These are phyloP conservation scores for Fusarium mangiferae DNA, from an alignment of 2,329 filamentous ascomycete genomes.

Conservation along the genomic window DNA sequence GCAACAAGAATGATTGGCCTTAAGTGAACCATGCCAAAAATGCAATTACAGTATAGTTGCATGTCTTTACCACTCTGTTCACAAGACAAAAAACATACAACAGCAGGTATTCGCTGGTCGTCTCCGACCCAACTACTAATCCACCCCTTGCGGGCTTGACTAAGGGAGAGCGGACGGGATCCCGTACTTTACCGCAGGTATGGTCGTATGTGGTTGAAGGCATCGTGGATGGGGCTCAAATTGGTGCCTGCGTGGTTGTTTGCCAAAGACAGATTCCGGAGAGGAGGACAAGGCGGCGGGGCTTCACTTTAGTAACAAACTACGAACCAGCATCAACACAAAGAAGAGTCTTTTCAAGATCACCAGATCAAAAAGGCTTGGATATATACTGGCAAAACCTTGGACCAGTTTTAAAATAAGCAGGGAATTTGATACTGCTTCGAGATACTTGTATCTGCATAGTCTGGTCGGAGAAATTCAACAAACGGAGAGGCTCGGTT, in stretches of 20 bases:
- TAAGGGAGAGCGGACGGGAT: slow-evolving; percentile 12
- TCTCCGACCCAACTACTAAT: slow-evolving; percentile 12
- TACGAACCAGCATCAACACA: background rate
- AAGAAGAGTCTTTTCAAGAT: background rate
- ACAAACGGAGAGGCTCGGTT: background rate
- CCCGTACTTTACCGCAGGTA: slow-evolving; percentile 6
- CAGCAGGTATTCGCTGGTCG: slow-evolving; percentile 9
- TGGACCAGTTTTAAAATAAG: too few species aligned
- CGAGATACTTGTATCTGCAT: background rate
- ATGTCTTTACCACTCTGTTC: background rate
- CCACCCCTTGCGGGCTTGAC: slow-evolving; percentile 4
- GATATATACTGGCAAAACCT: accelerated
- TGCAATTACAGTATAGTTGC: background rate
- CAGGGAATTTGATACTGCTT: too few species aligned
- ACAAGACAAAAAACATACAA: slow-evolving; percentile 7
- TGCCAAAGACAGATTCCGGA: background rate
- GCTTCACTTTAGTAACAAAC: background rate
- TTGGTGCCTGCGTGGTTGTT: background rate
- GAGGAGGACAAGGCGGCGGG: background rate
- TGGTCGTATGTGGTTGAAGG: slow-evolving; percentile 2
- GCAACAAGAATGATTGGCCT: accelerated
- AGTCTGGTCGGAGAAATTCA: background rate
- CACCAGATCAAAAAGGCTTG: accelerated
- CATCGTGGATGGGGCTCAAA: background rate
- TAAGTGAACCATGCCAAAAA: background rate